phyloP scores from a whole-genome alignment of 495 filamentous ascomycete species.

The Aspergillus steynii region DNA sequence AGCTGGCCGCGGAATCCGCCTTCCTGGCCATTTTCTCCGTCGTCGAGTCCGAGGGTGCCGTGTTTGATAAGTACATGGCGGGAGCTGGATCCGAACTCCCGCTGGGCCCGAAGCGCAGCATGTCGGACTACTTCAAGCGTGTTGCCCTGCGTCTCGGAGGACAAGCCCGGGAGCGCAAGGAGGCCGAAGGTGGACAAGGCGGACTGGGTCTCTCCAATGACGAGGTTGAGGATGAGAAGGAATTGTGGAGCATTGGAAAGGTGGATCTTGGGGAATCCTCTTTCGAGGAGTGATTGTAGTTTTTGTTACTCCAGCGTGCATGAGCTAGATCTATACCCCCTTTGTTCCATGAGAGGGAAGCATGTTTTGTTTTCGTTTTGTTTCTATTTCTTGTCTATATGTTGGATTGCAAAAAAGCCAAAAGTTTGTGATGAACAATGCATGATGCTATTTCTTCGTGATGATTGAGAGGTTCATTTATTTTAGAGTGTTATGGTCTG shows the following conservation, averaged over 20 bases:
- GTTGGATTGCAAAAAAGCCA: background rate
- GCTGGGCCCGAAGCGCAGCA: slow-evolving; percentile 76
- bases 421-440: slow-evolving; percentile 1
- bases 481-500: too few relatives aligned
- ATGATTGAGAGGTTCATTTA: too few relatives aligned
- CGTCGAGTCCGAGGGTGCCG: slow-evolving; percentile 76
- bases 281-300: slow-evolving; percentile 51
- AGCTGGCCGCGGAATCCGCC: slow-evolving; percentile 90
- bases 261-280: slow-evolving; percentile 74
- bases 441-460: background rate
- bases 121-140: slow-evolving; percentile 97
- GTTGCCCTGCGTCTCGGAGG: slow-evolving; percentile 77
- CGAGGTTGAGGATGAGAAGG: slow-evolving; percentile 89
- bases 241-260: slow-evolving; percentile 93
- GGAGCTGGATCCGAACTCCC: slow-evolving; percentile 60
- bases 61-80: slow-evolving; percentile 90
- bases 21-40: slow-evolving; percentile 94
- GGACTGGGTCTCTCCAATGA: slow-evolving; percentile 83
- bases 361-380: background rate
- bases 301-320: slow-evolving; percentile 21
- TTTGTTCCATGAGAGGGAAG: slow-evolving; percentile 7
- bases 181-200: slow-evolving; percentile 86
- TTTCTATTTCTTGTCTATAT: background rate
- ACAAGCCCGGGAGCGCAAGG: slow-evolving; percentile 82
- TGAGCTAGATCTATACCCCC: slow-evolving; percentile 19